Evolutionary conservation across 1,139 yeast genomes (phyloP), one percentile per base, ranked within the genome.

Genomic region (Entelexis sorbosivorans): DNA sequence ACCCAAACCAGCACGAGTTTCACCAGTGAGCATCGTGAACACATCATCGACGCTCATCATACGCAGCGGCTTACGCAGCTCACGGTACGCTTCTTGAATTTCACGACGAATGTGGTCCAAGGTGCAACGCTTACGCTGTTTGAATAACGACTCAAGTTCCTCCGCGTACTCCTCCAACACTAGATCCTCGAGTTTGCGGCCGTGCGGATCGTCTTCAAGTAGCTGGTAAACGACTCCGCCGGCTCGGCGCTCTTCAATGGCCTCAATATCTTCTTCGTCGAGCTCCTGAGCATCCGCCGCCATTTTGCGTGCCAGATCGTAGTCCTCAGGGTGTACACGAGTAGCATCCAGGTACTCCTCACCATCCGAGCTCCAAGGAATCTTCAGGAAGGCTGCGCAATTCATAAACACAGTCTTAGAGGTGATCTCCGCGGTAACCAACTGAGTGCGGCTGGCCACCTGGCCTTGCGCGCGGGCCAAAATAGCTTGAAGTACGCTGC

Each of bases 251-350:
- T 73, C 74, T 60, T 85, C 94, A 56, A 82, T 73, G 53, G 82
- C 93, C 3, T 82, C 86, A 64, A 86, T 75, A 61, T 89, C 96
- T 67, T 89, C 97, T 63, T 93, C 98, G 63, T 89, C 96, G 59
- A 88, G 75, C 63, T 93, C 99, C 58, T 91, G 74, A 1, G 98
- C 97, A 72, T 91, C 98, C 2, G 96, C 93, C 10, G 97, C 97
- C 88, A 91, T 89, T 65, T 91, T 91, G 52, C 93, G 79, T 2
- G 97, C 97, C 60, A 91, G 74, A 56, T 86, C 95, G 64, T 91
- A 91, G 68, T 91, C 98, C 67, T 93, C 97, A 4, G 98, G 98
- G 62, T 91, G 99, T 44, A 93, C 88, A 69, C 98, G 78, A 0
- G 98, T 91, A 35, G 94, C 89, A 68, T 91, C 99, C 58, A 91